Evolutionary conservation across 495 filamentous ascomycete genomes (phyloP).

Genomic region (Terfezia claveryi): DNA sequence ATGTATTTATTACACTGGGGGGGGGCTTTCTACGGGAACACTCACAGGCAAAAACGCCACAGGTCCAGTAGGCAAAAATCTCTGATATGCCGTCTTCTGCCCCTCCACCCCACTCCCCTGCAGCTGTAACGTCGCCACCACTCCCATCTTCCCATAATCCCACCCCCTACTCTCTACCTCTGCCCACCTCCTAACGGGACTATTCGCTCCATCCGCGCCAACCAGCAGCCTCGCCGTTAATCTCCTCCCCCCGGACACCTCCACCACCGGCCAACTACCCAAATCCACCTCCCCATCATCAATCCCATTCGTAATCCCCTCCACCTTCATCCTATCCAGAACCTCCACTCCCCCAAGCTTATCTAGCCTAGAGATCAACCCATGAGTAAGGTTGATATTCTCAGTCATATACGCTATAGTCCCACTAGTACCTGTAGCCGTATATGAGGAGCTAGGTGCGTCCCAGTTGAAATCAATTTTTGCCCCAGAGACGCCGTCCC

Average conservation of each 20-base stretch:
- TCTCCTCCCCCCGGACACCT: conserved; percentile 34
- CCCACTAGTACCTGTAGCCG: not conserved
- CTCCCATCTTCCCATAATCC: conserved; percentile 79
- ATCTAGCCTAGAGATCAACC: conserved; percentile 44
- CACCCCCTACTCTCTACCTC: conserved; percentile 67
- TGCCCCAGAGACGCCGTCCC: conserved; percentile 79
- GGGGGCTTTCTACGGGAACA: not conserved
- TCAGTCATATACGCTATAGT: conserved; percentile 92
- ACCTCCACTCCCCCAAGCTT: conserved; percentile 44
- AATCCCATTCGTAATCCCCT: conserved; percentile 51
- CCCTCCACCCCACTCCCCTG: conserved; percentile 32
- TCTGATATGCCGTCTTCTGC: conserved; percentile 64
- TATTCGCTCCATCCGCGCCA: conserved; percentile 86
- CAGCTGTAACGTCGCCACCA: conserved; percentile 71
- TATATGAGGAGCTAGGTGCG: conserved; percentile 23
- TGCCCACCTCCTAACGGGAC: conserved; percentile 76
- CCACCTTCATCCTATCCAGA: conserved; percentile 53
- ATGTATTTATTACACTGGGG: no score
- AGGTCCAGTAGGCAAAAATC: conserved; percentile 81
- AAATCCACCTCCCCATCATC: conserved; percentile 51
- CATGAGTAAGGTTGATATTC: conserved; percentile 68
- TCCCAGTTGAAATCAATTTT: conserved; percentile 73
- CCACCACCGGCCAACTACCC: conserved; percentile 65
- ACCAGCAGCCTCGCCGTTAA: conserved; percentile 68
- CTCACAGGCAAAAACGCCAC: conserved; percentile 57